These are phyloP conservation scores for Naegleria gruberi DNA, from an alignment of 208 protist genomes.

Conservation along the genomic window DNA sequence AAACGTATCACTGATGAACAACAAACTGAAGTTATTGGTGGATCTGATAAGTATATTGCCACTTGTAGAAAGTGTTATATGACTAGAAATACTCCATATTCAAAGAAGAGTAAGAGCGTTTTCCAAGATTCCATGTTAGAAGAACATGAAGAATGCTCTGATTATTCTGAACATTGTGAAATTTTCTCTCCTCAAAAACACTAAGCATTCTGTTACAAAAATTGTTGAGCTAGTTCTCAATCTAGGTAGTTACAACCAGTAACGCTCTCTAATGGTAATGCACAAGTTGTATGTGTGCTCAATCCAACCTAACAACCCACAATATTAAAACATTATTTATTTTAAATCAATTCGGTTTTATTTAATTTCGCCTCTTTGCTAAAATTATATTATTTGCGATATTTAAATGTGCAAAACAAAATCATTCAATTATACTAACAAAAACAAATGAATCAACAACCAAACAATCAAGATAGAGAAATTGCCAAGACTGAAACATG, in stretches of 20 bases:
- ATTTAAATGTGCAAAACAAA: neutral
- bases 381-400: too few relatives aligned
- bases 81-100: neutral
- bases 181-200: neutral
- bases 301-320: too few relatives aligned
- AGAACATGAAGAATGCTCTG: neutral
- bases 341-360: too few relatives aligned
- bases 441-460: neutral
- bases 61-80: conserved; percentile 32
- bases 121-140: neutral
- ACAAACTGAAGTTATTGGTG: conserved; percentile 76
- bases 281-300: neutral
- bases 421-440: neutral
- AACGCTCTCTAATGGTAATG: neutral
- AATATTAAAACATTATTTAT: too few relatives aligned
- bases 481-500: too few relatives aligned
- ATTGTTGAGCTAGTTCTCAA: too few relatives aligned
- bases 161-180: too few relatives aligned
- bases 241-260: too few relatives aligned
- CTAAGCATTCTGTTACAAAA: too few relatives aligned
- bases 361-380: too few relatives aligned
- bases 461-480: neutral
- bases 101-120: neutral
- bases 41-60: conserved; percentile 81
- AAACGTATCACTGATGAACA: conserved; percentile 55